A percentile compares a stretch with the other conserved stretches of the same genome.
Conservation (phyloP, 495 filamentous ascomycete genomes). For the Geoglossum glabrum region DNA sequence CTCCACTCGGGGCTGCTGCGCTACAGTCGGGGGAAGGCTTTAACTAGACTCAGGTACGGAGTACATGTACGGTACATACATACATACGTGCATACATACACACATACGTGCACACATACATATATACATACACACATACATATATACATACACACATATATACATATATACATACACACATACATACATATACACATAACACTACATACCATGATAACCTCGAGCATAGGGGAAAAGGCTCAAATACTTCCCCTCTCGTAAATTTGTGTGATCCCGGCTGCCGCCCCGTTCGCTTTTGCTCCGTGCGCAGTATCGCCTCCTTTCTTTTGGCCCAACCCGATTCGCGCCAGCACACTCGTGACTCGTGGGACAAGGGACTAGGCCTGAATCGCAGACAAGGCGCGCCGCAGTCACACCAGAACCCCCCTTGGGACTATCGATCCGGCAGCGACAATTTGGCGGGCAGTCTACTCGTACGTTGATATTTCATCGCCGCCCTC, state of each 20-base stretch:
- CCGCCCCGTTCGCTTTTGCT: neutral
- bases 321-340: neutral
- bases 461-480: neutral
- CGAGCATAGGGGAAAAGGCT: neutral
- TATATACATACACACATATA: too few species aligned
- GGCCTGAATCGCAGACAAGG: neutral
- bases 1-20: too few species aligned
- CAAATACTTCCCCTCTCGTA: neutral
- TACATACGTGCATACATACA: too few species aligned
- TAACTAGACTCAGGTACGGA: too few species aligned
- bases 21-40: too few species aligned
- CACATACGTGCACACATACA: too few species aligned
- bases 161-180: too few species aligned
- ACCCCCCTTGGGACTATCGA: neutral
- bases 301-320: neutral
- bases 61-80: too few species aligned
- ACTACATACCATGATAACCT: neutral
- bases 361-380: conserved; percentile 1
- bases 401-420: neutral
- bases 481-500: neutral
- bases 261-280: neutral
- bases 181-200: too few species aligned
- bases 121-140: too few species aligned
- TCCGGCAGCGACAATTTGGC: neutral
- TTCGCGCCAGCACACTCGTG: conserved; percentile 3